Conservation (phyloP, 1,284 basidiomycete species). For the Ustilago bromivora region DNA sequence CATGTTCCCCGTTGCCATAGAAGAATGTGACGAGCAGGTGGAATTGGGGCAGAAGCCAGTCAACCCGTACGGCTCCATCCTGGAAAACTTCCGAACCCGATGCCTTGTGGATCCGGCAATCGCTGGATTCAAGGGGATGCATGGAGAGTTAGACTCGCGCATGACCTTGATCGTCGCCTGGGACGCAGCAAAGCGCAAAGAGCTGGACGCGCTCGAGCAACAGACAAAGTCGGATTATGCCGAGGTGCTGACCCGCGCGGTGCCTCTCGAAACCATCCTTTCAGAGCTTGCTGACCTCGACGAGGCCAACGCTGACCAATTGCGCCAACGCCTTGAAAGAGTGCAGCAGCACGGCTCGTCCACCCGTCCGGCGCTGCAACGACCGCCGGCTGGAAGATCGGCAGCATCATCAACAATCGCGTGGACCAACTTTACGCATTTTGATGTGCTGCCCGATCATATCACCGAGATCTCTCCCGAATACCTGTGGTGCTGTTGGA, state of each 20-base stretch:
- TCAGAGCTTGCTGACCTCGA: not conserved
- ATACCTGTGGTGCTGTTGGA: slow-evolving; percentile 41
- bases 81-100: slow-evolving; percentile 13
- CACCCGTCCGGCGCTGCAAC: too few relatives aligned
- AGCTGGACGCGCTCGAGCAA: not conserved
- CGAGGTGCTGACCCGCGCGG: not conserved
- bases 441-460: slow-evolving; percentile 14
- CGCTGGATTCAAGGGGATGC: slow-evolving; percentile 2
- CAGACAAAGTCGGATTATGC: not conserved
- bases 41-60: too few relatives aligned
- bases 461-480: slow-evolving; percentile 17
- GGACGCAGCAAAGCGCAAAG: slow-evolving; percentile 18
- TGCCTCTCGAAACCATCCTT: slow-evolving; percentile 8
- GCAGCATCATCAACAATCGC: not conserved
- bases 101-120: too few relatives aligned
- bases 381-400: not conserved
- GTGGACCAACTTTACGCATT: slow-evolving; percentile 29
- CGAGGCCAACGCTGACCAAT: not conserved
- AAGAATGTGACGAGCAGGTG: too few relatives aligned
- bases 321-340: not conserved
- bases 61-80: slow-evolving; percentile 1
- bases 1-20: slow-evolving; percentile 23
- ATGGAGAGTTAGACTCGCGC: slow-evolving; percentile 20
- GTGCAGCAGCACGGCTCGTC: not conserved
- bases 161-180: slow-evolving; percentile 17